phyloP scores from a whole-genome alignment of 2,329 filamentous ascomycete genomes.

The Leptographium wingfieldii region DNA sequence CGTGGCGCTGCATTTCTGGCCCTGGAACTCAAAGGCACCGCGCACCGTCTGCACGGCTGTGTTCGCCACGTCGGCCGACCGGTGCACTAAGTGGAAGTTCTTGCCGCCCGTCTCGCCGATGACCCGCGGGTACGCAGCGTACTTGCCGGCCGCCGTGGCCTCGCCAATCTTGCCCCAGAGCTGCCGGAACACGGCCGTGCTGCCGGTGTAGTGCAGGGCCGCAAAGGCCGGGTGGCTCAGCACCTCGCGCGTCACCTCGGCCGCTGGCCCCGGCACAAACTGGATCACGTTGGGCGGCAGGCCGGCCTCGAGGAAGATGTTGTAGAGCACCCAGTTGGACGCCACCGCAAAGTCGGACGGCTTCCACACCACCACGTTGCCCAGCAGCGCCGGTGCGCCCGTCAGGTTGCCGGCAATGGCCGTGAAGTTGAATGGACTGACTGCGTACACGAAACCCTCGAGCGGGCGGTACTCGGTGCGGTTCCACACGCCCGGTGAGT shows the following conservation, averaged over 20 bases:
- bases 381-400: conserved; percentile 72
- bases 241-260: conserved; percentile 66
- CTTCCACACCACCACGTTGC: conserved; percentile 95
- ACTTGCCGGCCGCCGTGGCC: conserved; percentile 69
- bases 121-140: conserved; percentile 55
- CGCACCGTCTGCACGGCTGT: conserved; percentile 33
- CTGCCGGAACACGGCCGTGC: conserved; percentile 79
- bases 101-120: conserved; percentile 40
- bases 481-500: conserved; percentile 82
- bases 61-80: conserved; percentile 31
- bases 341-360: conserved; percentile 80
- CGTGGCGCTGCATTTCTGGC: conserved; percentile 36
- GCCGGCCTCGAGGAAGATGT: conserved; percentile 83
- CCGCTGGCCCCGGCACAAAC: conserved; percentile 81
- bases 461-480: conserved; percentile 78
- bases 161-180: conserved; percentile 78
- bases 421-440: conserved; percentile 95
- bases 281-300: conserved; percentile 84
- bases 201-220: conserved; percentile 90
- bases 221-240: conserved; percentile 71
- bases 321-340: conserved; percentile 83
- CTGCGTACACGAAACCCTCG: conserved; percentile 90
- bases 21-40: conserved; percentile 36
- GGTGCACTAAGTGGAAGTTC: conserved; percentile 39
- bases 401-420: conserved; percentile 84